Conservation (phyloP, 2,329 filamentous ascomycete species). For the Alternaria metachromatica region DNA sequence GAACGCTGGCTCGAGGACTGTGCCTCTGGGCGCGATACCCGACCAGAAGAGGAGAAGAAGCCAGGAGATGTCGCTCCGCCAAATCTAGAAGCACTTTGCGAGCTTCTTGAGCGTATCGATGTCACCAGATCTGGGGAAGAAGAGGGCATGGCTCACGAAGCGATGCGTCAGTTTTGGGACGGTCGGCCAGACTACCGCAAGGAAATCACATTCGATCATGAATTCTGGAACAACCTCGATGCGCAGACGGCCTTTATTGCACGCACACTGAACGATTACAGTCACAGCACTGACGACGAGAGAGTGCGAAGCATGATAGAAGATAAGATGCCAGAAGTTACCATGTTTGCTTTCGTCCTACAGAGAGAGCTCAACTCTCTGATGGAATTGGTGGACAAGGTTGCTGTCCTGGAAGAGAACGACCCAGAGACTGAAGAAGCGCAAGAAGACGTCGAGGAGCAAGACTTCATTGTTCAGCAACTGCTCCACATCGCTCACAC, state of each 20-base stretch:
- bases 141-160: slow-evolving; percentile 87
- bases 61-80: slow-evolving; percentile 51
- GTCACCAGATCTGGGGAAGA: slow-evolving; percentile 89
- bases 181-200: slow-evolving; percentile 84
- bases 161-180: slow-evolving; percentile 97
- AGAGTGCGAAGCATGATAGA: slow-evolving; percentile 80
- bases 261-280: slow-evolving; percentile 94
- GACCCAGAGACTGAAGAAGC: slow-evolving; percentile 66
- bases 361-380: slow-evolving; percentile 78
- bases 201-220: slow-evolving; percentile 72
- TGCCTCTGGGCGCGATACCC: slow-evolving; percentile 69
- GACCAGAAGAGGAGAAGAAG: slow-evolving; percentile 61
- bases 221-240: slow-evolving; percentile 80
- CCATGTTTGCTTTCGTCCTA: slow-evolving; percentile 84
- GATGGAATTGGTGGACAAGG: slow-evolving; percentile 65
- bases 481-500: slow-evolving; percentile 89
- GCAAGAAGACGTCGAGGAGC: slow-evolving; percentile 84
- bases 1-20: slow-evolving; percentile 99
- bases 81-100: slow-evolving; percentile 82
- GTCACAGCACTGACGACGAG: slow-evolving; percentile 73
- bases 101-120: slow-evolving; percentile 92
- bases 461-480: slow-evolving; percentile 96
- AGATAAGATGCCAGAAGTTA: slow-evolving; percentile 95
- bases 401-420: slow-evolving; percentile 61
- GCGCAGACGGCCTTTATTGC: slow-evolving; percentile 90